Conservation (phyloP, 1,284 basidiomycete species). For the Stygiomarasmius scandens region DNA sequence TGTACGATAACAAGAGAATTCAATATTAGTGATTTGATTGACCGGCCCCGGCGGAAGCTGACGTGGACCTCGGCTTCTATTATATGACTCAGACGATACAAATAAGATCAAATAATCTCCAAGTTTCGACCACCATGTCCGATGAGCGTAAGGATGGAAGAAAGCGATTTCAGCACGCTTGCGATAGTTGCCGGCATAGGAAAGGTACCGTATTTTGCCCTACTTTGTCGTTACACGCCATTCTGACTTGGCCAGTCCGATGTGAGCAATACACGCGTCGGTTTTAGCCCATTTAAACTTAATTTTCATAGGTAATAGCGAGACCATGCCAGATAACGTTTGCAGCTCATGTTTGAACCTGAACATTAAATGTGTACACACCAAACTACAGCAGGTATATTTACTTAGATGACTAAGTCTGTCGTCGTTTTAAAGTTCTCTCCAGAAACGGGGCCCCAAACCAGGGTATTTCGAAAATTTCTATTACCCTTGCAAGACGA, state of each 20-base stretch:
- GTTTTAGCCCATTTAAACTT: not conserved
- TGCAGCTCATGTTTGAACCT: not conserved
- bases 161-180: not conserved
- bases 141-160: not conserved
- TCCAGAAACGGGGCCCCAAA: not conserved
- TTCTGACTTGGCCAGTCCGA: not conserved
- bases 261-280: not conserved
- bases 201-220: not conserved
- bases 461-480: not conserved
- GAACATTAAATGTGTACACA: not conserved
- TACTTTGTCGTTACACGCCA: not conserved
- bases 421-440: not conserved
- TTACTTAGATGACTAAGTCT: not conserved
- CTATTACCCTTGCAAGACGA: not conserved
- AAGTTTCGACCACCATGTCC: not conserved
- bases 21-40: no score
- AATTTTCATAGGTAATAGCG: not conserved
- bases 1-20: no score
- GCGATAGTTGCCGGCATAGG: not conserved
- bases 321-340: not conserved
- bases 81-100: no score
- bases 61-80: no score
- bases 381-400: not conserved
- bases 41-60: no score
- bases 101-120: no score